These are phyloP conservation scores for Saturnispora gosingensis DNA, from an alignment of 805 yeast genomes.

Conservation along the genomic window DNA sequence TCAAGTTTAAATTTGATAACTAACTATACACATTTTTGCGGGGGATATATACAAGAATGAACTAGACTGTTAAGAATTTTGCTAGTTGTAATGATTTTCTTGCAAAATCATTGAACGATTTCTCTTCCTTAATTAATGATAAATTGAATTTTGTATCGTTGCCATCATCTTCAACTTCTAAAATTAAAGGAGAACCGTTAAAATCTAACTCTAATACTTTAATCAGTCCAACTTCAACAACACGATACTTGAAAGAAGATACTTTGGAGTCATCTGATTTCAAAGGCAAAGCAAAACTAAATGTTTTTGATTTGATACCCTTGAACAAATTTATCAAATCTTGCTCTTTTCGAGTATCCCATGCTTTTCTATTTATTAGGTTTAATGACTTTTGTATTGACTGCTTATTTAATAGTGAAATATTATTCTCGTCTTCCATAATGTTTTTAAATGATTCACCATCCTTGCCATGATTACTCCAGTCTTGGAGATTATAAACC, in stretches of 20 bases:
- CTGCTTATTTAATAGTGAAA: constrained; percentile 14
- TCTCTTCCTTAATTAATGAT: constrained; percentile 5
- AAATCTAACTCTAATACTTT: constrained; percentile 24
- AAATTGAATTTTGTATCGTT: not conserved
- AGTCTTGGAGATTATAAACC: constrained; percentile 14
- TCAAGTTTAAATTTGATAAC: not conserved
- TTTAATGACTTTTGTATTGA: constrained; percentile 17
- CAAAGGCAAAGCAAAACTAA: constrained; percentile 1
- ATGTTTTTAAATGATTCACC: constrained; percentile 1
- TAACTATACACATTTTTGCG: not conserved
- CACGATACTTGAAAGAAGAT: constrained; percentile 7
- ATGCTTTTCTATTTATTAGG: constrained; percentile 15
- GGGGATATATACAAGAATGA: not conserved
- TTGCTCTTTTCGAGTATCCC: constrained; percentile 14
- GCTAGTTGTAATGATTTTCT: constrained; percentile 3
- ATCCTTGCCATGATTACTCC: constrained; percentile 9
- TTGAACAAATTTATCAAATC: constrained; percentile 6
- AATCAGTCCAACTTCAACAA: constrained; percentile 16
- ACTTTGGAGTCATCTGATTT: not conserved
- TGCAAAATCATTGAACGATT: not conserved
- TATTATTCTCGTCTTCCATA: constrained; percentile 9
- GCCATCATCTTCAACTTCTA: constrained; percentile 22
- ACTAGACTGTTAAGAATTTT: not conserved
- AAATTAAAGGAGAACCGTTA: constrained; percentile 18
- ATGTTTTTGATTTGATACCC: constrained; percentile 10